Evolutionary conservation across 306 rosid species (phyloP).

Genomic region (Herpetospermum pedunculosum): DNA sequence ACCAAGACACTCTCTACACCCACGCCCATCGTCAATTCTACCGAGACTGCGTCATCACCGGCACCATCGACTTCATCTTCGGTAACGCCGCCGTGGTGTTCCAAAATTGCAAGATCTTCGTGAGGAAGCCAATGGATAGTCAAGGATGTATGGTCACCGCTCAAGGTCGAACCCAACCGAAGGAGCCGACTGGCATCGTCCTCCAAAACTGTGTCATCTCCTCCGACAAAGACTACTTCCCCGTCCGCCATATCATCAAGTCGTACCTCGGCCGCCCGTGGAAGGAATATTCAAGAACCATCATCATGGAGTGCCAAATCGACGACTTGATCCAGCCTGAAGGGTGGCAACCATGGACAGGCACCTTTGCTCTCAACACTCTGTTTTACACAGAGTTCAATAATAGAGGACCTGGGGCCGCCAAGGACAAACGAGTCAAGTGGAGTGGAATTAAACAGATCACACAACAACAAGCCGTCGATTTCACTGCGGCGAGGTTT

Average conservation of each 20-base stretch:
- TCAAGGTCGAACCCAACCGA: slow-evolving; percentile 29
- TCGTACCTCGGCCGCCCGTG: slow-evolving; percentile 62
- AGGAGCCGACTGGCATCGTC: slow-evolving; percentile 21
- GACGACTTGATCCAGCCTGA: slow-evolving; percentile 25
- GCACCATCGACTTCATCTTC: slow-evolving; percentile 45
- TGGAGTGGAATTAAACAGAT: slow-evolving; percentile 43
- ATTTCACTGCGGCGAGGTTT: slow-evolving; percentile 24
- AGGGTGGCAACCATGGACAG: slow-evolving; percentile 54
- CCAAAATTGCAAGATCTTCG: slow-evolving; percentile 44
- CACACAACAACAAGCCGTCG: not conserved
- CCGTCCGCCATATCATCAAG: not conserved
- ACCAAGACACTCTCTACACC: slow-evolving; percentile 44
- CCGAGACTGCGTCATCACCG: slow-evolving; percentile 35
- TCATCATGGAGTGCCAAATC: slow-evolving; percentile 40
- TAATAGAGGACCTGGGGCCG: slow-evolving; percentile 41
- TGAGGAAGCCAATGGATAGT: slow-evolving; percentile 24
- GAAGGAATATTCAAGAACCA: slow-evolving; percentile 42
- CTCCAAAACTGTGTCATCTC: slow-evolving; percentile 47
- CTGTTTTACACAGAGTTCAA: slow-evolving; percentile 34
- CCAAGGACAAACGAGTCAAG: slow-evolving; percentile 15
- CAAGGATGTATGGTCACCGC: slow-evolving; percentile 55
- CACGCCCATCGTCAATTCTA: slow-evolving; percentile 48
- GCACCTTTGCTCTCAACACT: slow-evolving; percentile 11
- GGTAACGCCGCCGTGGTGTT: slow-evolving; percentile 30
- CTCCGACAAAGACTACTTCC: slow-evolving; percentile 17